These are phyloP conservation scores for Rhynchospora breviuscula DNA, from an alignment of 176 grass and related monocot genomes.

Conservation along the genomic window DNA sequence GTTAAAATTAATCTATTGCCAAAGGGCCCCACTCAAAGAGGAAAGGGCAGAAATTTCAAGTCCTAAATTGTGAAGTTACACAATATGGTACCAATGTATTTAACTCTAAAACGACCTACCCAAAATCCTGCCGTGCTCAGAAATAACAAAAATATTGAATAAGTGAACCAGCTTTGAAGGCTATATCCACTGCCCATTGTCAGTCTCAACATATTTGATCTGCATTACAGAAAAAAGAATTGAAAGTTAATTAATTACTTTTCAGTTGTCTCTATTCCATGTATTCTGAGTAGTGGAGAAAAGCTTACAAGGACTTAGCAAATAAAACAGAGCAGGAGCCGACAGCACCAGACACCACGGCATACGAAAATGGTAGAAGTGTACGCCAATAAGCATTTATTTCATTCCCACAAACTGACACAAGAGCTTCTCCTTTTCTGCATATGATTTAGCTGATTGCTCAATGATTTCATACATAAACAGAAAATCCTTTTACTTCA, in stretches of 20 bases:
- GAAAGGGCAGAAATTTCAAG: not conserved
- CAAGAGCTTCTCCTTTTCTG: constrained; percentile 67
- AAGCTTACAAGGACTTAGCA: constrained; percentile 93
- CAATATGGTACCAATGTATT: not conserved
- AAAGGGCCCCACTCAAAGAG: not conserved
- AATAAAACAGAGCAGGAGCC: constrained; percentile 98
- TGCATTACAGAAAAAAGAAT: constrained; percentile 27
- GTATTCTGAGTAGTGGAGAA: not conserved
- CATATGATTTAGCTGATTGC: not conserved
- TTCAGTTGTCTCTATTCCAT: not conserved
- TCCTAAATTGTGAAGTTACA: not conserved
- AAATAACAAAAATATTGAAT: constrained; percentile 78
- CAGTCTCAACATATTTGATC: constrained; percentile 94
- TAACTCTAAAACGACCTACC: constrained; percentile 43
- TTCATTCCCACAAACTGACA: constrained; percentile 54
- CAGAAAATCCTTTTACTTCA: not conserved
- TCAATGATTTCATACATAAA: constrained; percentile 22
- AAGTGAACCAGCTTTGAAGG: constrained; percentile 96
- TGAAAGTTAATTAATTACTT: not conserved
- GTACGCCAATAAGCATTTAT: constrained; percentile 60
- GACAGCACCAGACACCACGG: constrained; percentile 84
- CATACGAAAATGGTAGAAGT: constrained; percentile 94
- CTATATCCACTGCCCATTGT: constrained; percentile 84
- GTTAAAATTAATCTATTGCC: not conserved
- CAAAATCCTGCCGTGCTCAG: constrained; percentile 95